Percentiles rank a stretch among this genome's conserved stretches.
Conservation (phyloP, 495 filamentous ascomycete species). For the Pyronema domesticum region DNA sequence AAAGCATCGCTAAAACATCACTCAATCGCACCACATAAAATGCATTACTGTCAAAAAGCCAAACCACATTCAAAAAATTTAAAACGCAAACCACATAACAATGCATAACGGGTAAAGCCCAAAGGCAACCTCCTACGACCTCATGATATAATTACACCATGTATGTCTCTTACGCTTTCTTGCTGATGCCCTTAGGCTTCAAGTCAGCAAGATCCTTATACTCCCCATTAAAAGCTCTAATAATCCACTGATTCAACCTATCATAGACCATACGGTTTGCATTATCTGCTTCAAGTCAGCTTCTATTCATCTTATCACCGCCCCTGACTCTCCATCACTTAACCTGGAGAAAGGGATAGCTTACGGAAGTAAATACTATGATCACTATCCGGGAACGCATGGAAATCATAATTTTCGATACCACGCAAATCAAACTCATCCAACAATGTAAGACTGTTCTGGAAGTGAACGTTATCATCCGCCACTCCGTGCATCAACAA, state of each 20-base stretch:
- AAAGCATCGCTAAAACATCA: no score
- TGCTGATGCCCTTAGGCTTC: constrained; percentile 30
- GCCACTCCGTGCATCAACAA: constrained; percentile 85
- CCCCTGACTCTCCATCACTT: not conserved
- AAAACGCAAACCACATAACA: no score
- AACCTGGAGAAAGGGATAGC: not conserved
- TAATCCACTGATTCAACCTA: constrained; percentile 76
- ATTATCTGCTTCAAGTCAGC: constrained; percentile 36
- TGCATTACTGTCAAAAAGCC: no score
- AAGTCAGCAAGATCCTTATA: constrained; percentile 62
- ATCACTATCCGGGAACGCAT: constrained; percentile 91
- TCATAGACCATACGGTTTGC: constrained; percentile 87
- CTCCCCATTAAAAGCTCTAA: constrained; percentile 95
- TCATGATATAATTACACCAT: no score
- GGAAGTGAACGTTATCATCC: constrained; percentile 94
- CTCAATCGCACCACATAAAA: no score
- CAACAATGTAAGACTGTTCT: constrained; percentile 71
- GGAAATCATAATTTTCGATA: constrained; percentile 90
- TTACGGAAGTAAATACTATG: constrained; percentile 76
- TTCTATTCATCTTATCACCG: not conserved
- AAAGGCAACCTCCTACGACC: no score
- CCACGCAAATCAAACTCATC: constrained; percentile 70
- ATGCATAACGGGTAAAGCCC: no score
- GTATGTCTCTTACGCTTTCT: no score
- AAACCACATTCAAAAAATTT: no score